These are phyloP conservation scores for Melampsora americana DNA, from an alignment of 1,284 basidiomycete genomes.

Conservation along the genomic window DNA sequence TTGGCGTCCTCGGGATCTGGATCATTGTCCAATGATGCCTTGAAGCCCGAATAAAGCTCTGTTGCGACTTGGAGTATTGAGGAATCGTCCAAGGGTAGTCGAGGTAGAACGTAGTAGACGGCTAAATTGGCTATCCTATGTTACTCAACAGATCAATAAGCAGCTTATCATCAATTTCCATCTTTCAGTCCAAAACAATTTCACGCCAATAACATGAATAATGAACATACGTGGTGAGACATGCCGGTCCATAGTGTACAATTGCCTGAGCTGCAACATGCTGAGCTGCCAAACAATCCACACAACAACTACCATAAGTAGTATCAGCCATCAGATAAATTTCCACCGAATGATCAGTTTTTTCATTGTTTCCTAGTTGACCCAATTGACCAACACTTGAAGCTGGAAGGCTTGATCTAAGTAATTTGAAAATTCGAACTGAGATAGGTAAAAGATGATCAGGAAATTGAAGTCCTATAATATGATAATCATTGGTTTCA, in stretches of 20 bases:
- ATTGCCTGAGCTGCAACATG: constrained; percentile 88
- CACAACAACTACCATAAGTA: constrained; percentile 96
- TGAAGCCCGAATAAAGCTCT: constrained; percentile 30
- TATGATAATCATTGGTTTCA: constrained; percentile 65
- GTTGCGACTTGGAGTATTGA: constrained; percentile 49
- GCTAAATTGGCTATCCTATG: constrained; percentile 55
- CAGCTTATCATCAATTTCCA: constrained; percentile 79
- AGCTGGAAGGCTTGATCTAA: constrained; percentile 54
- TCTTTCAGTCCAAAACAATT: constrained; percentile 58
- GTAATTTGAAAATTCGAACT: constrained; percentile 74
- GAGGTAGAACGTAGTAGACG: constrained; percentile 56
- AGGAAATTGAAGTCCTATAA: constrained; percentile 84
- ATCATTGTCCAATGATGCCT: constrained; percentile 45
- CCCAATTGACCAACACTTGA: constrained; percentile 47
- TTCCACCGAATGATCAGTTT: constrained; percentile 53
- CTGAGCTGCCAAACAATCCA: constrained; percentile 91
- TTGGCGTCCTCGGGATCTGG: constrained; percentile 33
- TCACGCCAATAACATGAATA: neutral
- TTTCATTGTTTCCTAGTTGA: neutral
- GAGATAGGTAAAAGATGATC: constrained; percentile 86
- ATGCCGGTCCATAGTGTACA: constrained; percentile 95
- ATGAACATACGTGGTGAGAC: constrained; percentile 72
- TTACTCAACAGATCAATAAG: constrained; percentile 60
- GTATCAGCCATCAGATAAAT: constrained; percentile 92
- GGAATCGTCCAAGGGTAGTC: constrained; percentile 48